Base-by-base conservation (phyloP, 1,139 yeast species). In the Yamadazyma friedrichii region DNA sequence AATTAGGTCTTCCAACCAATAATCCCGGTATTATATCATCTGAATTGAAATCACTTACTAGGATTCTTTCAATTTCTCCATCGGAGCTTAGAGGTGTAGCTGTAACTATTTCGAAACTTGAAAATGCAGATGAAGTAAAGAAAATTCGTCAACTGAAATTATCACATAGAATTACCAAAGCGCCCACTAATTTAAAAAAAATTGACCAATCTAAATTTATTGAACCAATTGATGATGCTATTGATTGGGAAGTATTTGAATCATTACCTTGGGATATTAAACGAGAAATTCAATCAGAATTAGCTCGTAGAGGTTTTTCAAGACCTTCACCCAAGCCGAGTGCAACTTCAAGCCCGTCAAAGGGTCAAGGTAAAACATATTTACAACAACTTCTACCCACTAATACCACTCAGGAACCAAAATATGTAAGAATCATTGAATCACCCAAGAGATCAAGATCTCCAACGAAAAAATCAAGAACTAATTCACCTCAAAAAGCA, bases 41-140 rank as follows among this genome's bases (percentile, higher is more conserved):
- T 3, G 88, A 84, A 53, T 61, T 82, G 10, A 78, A 80, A 49
- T 69, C 78, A 6, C 56, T 86, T 20, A 76, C 77, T 47, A 62
- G 88, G 41, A 66, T 74, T 48, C 48, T 86, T 29, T 74, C 76
- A 29, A 73, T 86, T 36, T 83, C 85, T 0, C 82, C 88, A 0
- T 56, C 56, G 6, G 96, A 88, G 38, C 62, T 91, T 11, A 65
- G 98, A 41, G 98, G 98, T 0, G 61, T 91, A 2, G 84, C 95
- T 0, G 68, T 91, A 0, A 84, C 82, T 30, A 69, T 88, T 61
- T 70, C 75, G 8, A 79, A 76, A 49, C 64, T 88, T 36, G 68
- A 67, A 29, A 71, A 67, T 45, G 68, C 65, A 10, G 73, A 65
- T 3, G 48, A 39, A 3, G 38, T 61, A 26, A 54, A 55, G 47